These are phyloP conservation scores for Medicago ruthenica DNA, from an alignment of 306 rosid species.

Conservation along the genomic window DNA sequence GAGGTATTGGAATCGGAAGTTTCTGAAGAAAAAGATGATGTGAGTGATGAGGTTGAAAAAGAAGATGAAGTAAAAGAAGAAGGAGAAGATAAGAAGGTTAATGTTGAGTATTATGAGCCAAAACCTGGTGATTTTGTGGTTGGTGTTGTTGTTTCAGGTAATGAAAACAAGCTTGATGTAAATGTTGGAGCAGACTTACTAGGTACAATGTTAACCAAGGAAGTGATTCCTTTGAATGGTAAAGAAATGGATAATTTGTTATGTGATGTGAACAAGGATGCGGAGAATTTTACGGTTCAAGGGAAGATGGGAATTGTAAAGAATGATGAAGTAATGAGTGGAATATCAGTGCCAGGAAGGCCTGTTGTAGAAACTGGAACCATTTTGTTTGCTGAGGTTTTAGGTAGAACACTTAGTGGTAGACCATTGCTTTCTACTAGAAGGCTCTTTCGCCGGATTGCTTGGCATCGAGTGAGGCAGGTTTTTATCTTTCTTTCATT, in stretches of 20 bases:
- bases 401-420: slow-evolving; percentile 95
- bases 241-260: slow-evolving; percentile 85
- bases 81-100: slow-evolving; percentile 56
- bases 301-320: slow-evolving; percentile 90
- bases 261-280: slow-evolving; percentile 65
- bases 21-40: slow-evolving; percentile 50
- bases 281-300: slow-evolving; percentile 57
- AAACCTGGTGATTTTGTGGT: slow-evolving; percentile 92
- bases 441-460: slow-evolving; percentile 73
- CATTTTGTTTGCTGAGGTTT: slow-evolving; percentile 89
- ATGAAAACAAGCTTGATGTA: slow-evolving; percentile 87
- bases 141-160: slow-evolving; percentile 92
- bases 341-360: slow-evolving; percentile 56
- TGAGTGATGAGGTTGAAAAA: slow-evolving; percentile 42
- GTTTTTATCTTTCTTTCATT: slow-evolving; percentile 70
- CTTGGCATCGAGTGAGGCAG: slow-evolving; percentile 99
- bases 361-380: slow-evolving; percentile 88
- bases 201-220: slow-evolving; percentile 96
- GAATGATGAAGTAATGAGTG: slow-evolving; percentile 69
- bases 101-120: slow-evolving; percentile 89
- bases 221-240: slow-evolving; percentile 87
- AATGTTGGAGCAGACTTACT: slow-evolving; percentile 88
- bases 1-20: slow-evolving; percentile 43
- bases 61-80: slow-evolving; percentile 40
- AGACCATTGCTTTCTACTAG: slow-evolving; percentile 93